A percentile compares a stretch with the other conserved stretches of the same genome.
These are phyloP conservation scores for Fonsecaea monophora DNA, from an alignment of 2,329 filamentous ascomycete species.

Conservation along the genomic window DNA sequence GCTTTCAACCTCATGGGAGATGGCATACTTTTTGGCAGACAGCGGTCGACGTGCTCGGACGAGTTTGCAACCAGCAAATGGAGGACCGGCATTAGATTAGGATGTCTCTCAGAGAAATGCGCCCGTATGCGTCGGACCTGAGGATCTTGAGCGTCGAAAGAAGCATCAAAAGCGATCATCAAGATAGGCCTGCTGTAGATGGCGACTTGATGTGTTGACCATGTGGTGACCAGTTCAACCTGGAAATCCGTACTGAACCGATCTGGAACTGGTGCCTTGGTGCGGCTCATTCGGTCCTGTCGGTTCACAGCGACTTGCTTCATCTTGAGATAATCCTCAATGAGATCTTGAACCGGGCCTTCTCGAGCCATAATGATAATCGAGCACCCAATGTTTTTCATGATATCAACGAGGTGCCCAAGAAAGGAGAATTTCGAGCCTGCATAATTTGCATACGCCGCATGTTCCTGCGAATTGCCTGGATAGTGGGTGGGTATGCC, in stretches of 20 bases:
- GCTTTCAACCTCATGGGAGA: constrained; percentile 36
- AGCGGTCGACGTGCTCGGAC: constrained; percentile 54
- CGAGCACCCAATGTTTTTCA: constrained; percentile 46
- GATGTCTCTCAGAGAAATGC: constrained; percentile 44
- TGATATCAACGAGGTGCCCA: constrained; percentile 50
- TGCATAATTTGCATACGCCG: constrained; percentile 55
- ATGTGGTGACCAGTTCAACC: constrained; percentile 44
- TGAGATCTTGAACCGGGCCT: constrained; percentile 47
- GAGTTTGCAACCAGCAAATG: constrained; percentile 55
- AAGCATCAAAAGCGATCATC: constrained; percentile 54
- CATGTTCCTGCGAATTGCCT: constrained; percentile 47
- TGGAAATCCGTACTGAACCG: constrained; percentile 42
- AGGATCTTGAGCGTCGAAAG: constrained; percentile 50
- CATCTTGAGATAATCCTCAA: constrained; percentile 53
- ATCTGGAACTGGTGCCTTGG: constrained; percentile 25
- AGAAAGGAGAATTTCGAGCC: constrained; percentile 56
- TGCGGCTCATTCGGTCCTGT: constrained; percentile 41
- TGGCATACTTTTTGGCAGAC: constrained; percentile 45
- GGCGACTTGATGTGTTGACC: constrained; percentile 48
- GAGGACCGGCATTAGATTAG: constrained; percentile 50
- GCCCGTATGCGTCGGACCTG: constrained; percentile 49
- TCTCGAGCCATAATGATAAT: constrained; percentile 49
- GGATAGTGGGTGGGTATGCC: constrained; percentile 47
- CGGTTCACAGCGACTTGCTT: constrained; percentile 46
- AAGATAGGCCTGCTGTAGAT: constrained; percentile 44